Percentiles rank a stretch among this genome's conserved stretches.
Evolutionary conservation across 129 eudicot species (phyloP).

Genomic region (Cynara cardunculus): DNA sequence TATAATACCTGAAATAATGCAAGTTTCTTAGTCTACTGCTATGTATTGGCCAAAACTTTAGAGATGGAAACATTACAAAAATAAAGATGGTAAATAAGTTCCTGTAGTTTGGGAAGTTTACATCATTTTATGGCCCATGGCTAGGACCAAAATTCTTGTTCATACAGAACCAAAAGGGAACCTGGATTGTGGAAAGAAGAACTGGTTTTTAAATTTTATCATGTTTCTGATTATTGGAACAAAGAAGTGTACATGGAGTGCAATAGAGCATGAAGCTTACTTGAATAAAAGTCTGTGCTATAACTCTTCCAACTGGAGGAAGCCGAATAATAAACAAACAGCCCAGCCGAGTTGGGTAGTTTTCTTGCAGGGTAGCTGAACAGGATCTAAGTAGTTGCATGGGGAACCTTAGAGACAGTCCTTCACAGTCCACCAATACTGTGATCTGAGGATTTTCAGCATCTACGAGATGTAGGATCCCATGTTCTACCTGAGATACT

Average conservation of each 20-base stretch:
- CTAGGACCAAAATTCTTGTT: neutral
- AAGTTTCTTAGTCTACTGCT: too few species aligned
- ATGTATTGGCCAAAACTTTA: too few species aligned
- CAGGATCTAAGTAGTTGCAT: conserved; percentile 86
- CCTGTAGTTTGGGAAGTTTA: too few species aligned
- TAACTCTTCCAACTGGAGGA: conserved; percentile 84
- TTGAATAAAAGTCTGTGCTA: conserved; percentile 83
- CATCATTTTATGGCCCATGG: too few species aligned
- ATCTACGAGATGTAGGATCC: conserved; percentile 67
- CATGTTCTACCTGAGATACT: conserved; percentile 98
- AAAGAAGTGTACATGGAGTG: neutral
- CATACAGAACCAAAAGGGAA: neutral
- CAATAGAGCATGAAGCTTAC: conserved; percentile 40
- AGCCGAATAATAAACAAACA: conserved; percentile 70
- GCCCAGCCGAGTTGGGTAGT: conserved; percentile 80
- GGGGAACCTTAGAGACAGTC: conserved; percentile 77
- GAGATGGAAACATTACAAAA: too few species aligned
- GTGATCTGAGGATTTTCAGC: conserved; percentile 58
- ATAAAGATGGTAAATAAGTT: too few species aligned
- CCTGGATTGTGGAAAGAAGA: neutral
- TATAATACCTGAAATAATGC: too few species aligned
- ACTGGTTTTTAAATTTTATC: neutral
- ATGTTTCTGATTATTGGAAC: neutral
- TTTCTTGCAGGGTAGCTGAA: conserved; percentile 72
- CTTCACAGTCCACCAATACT: conserved; percentile 89